Conservation (phyloP, 371 early-diverging fungal genomes). For the Cokeromyces recurvatus region DNA sequence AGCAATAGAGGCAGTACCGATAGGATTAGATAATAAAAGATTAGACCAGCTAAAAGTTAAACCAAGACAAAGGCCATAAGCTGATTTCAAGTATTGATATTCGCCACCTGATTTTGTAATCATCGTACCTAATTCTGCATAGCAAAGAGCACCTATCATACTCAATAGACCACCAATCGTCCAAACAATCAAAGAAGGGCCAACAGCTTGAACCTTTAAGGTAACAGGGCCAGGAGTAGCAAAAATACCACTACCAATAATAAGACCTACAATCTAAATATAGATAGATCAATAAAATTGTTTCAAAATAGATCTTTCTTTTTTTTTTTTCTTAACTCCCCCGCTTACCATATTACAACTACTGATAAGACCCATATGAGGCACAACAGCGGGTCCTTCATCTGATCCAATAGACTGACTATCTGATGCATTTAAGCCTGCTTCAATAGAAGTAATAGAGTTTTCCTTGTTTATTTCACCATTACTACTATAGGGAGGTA, state of each 20-base stretch:
- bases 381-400: constrained; percentile 10
- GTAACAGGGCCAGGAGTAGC: constrained; percentile 57
- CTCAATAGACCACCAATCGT: constrained; percentile 47
- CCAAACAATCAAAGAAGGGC: constrained; percentile 50
- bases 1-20: constrained; percentile 53
- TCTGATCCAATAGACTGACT: background rate
- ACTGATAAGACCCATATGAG: constrained; percentile 33
- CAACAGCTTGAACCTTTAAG: constrained; percentile 41
- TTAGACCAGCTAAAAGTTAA: constrained; percentile 31
- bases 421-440: background rate
- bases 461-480: background rate
- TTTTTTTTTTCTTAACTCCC: background rate
- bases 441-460: constrained; percentile 23
- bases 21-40: constrained; percentile 26
- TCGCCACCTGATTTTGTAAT: constrained; percentile 51
- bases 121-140: constrained; percentile 65
- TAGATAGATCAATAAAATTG: background rate
- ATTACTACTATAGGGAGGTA: too few relatives aligned
- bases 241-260: constrained; percentile 62
- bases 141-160: constrained; percentile 53
- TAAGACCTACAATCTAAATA: constrained; percentile 46
- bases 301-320: background rate
- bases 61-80: constrained; percentile 29
- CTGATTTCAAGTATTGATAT: constrained; percentile 36
- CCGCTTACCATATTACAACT: constrained; percentile 33